Evolutionary conservation across 768 basidiomycete genomes (phyloP).

Genomic region (Mycena vulgaris): DNA sequence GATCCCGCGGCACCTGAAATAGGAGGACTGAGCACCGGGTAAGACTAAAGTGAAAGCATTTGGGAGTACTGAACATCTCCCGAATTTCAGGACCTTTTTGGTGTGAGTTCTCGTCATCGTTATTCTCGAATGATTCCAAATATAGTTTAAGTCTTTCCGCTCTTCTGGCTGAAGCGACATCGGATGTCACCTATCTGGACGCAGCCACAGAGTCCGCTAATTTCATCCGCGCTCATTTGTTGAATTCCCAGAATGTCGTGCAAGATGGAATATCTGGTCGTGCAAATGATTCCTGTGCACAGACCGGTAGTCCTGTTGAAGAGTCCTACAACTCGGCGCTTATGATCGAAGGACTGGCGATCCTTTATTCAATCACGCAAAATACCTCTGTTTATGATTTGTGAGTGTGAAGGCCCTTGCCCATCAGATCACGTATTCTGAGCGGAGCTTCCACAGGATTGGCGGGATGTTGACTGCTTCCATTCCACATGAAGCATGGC

Average conservation of each 20-base stretch:
- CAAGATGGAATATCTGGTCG: background rate
- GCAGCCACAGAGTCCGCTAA: constrained; percentile 22
- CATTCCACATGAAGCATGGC: no score
- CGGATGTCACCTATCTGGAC: constrained; percentile 3
- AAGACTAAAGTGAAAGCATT: background rate
- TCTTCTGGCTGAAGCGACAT: constrained; percentile 17
- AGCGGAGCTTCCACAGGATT: no score
- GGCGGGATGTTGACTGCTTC: no score
- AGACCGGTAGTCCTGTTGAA: background rate
- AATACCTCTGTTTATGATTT: no score
- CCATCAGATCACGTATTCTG: no score
- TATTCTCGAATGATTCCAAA: background rate
- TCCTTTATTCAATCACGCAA: no score
- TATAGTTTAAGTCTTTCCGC: constrained; percentile 29
- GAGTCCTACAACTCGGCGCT: background rate
- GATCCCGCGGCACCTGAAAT: background rate
- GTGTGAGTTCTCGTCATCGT: background rate
- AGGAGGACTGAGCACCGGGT: background rate
- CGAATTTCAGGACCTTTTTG: background rate
- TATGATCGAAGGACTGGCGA: constrained; percentile 24
- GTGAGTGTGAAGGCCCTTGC: no score
- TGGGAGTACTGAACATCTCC: background rate
- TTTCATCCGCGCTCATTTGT: background rate
- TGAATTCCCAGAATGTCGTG: background rate
- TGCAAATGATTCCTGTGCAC: background rate